A percentile compares a stretch with the other conserved stretches of the same genome.
These are phyloP conservation scores for Rhizopogon rudus DNA, from an alignment of 768 basidiomycete species.

Conservation along the genomic window DNA sequence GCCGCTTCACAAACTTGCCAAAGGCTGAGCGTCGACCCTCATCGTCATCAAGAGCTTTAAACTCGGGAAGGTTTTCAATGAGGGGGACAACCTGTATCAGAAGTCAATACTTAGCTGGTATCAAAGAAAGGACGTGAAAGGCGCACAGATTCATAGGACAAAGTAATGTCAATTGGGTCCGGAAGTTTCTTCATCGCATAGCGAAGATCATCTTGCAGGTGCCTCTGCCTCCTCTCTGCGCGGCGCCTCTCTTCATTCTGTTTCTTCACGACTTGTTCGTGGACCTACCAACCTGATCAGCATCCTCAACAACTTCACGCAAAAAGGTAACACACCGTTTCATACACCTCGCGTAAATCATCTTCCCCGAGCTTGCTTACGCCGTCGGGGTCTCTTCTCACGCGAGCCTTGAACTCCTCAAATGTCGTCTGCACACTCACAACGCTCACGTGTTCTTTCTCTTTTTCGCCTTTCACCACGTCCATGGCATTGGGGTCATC, in stretches of 20 bases:
- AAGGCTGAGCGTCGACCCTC: constrained; percentile 79
- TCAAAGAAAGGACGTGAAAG: not conserved
- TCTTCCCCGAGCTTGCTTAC: constrained; percentile 41
- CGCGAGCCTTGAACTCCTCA: constrained; percentile 53
- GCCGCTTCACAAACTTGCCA: constrained; percentile 82
- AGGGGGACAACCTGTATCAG: constrained; percentile 56
- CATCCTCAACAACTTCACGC: not conserved
- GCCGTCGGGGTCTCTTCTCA: constrained; percentile 54
- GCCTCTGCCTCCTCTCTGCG: constrained; percentile 76
- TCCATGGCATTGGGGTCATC: constrained; percentile 37
- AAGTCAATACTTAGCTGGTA: not conserved
- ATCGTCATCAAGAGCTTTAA: constrained; percentile 84
- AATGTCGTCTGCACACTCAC: constrained; percentile 56
- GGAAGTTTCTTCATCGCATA: constrained; percentile 91
- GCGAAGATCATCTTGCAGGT: constrained; percentile 91
- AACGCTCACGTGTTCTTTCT: constrained; percentile 30
- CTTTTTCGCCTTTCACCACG: constrained; percentile 16
- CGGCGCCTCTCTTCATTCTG: constrained; percentile 86
- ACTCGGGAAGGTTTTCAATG: constrained; percentile 83
- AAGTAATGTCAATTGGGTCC: constrained; percentile 70
- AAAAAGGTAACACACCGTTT: constrained; percentile 44
- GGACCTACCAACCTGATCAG: constrained; percentile 46
- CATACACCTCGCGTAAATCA: constrained; percentile 56
- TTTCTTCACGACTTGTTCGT: constrained; percentile 62
- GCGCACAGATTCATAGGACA: constrained; percentile 78